phyloP scores from a whole-genome alignment of 805 yeast genomes.

The Candida silvatica region DNA sequence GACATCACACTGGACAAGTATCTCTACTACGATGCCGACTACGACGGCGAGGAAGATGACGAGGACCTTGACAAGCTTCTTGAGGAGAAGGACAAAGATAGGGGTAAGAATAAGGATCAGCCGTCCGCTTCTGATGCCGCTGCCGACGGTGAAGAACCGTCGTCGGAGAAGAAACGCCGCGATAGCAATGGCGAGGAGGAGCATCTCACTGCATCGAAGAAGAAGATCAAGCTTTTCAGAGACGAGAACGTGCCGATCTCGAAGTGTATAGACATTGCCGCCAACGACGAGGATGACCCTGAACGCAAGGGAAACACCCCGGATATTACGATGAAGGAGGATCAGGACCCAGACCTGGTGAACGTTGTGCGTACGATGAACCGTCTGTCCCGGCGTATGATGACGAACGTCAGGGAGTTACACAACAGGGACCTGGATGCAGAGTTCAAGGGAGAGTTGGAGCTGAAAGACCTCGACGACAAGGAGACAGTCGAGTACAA shows the following conservation, averaged over 20 bases:
- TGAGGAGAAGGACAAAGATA: conserved; percentile 25
- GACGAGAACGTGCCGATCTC: conserved; percentile 40
- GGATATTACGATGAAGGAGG: conserved; percentile 77
- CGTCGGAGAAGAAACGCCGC: background rate
- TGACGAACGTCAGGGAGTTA: conserved; percentile 43
- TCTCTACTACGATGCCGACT: conserved; percentile 58
- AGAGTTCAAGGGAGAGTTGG: conserved; percentile 36
- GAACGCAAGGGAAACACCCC: conserved; percentile 72
- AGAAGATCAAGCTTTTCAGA: conserved; percentile 27
- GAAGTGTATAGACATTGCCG: conserved; percentile 69
- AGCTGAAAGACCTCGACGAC: conserved; percentile 43
- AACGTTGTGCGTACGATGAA: conserved; percentile 84
- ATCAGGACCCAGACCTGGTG: conserved; percentile 58
- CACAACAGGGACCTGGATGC: conserved; percentile 30
- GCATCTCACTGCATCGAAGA: conserved; percentile 15
- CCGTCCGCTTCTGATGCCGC: background rate
- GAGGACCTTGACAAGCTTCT: conserved; percentile 22
- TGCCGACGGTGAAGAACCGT: background rate
- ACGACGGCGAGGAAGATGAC: conserved; percentile 31
- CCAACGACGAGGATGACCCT: conserved; percentile 75
- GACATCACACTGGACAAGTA: conserved; percentile 83
- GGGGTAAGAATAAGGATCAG: conserved; percentile 19
- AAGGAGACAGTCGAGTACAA: conserved; percentile 41
- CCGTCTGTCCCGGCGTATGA: conserved; percentile 74
- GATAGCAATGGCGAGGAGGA: conserved; percentile 8